Conservation (phyloP, 2,329 filamentous ascomycete genomes). For the Cercospora berteroae region DNA sequence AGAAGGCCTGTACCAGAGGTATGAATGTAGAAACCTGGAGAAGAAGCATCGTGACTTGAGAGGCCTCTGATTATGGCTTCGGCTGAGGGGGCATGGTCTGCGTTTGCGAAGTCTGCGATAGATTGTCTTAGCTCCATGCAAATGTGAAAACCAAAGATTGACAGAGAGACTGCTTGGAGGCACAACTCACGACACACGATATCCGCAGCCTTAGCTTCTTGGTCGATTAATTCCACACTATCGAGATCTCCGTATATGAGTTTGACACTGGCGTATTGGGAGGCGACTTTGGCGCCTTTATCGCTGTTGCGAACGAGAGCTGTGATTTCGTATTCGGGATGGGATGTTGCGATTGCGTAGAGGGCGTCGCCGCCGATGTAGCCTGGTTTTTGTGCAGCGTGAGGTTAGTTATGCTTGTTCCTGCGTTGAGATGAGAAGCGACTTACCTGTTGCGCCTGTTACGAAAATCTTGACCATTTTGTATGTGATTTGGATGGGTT, state of each 20-base stretch:
- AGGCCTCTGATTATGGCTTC: constrained; percentile 54
- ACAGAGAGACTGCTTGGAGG: no score
- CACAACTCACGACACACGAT: constrained; percentile 52
- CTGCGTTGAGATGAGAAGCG: not conserved
- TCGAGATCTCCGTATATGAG: constrained; percentile 55
- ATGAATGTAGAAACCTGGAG: constrained; percentile 46
- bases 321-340: constrained; percentile 52
- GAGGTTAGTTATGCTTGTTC: not conserved
- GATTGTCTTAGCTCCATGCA: no score
- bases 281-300: constrained; percentile 48
- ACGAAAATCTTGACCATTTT: constrained; percentile 30
- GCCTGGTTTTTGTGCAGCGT: constrained; percentile 1
- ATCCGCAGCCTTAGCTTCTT: constrained; percentile 49
- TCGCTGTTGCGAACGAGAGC: constrained; percentile 51
- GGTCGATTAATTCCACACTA: constrained; percentile 44
- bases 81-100: constrained; percentile 48
- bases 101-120: constrained; percentile 46
- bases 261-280: constrained; percentile 48
- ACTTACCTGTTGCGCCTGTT: constrained; percentile 22
- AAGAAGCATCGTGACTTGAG: constrained; percentile 42
- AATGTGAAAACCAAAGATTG: not conserved
- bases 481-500: no score
- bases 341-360: constrained; percentile 44
- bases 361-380: constrained; percentile 49
- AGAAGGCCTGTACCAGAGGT: constrained; percentile 58